Conservation (phyloP, 2,329 filamentous ascomycete genomes). For the Zarea fungicola region DNA sequence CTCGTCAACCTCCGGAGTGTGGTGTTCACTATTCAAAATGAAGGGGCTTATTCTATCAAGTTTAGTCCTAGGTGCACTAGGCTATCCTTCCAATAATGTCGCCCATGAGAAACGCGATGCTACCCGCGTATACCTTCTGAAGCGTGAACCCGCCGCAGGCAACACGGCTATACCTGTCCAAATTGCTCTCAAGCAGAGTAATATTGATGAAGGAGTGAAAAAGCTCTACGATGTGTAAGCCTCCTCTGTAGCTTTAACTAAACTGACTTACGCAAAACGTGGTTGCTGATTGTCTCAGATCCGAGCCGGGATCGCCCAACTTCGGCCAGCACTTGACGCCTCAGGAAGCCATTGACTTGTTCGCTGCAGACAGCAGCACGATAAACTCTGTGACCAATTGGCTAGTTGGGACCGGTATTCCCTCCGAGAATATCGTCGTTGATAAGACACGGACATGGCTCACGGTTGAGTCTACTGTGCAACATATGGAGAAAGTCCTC, state of each 20-base stretch:
- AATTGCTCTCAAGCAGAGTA: conserved; percentile 40
- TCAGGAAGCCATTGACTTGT: conserved; percentile 36
- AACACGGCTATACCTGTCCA: conserved; percentile 26
- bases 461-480: conserved; percentile 12
- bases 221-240: conserved; percentile 33
- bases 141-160: conserved; percentile 12
- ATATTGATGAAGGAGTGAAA: conserved; percentile 37
- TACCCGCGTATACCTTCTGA: conserved; percentile 7
- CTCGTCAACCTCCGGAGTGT: too few species aligned
- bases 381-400: conserved; percentile 46
- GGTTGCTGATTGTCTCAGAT: not conserved
- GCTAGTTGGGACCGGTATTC: conserved; percentile 47
- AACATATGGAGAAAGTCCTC: conserved; percentile 41
- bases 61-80: conserved; percentile 3
- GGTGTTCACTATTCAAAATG: too few species aligned
- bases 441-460: conserved; percentile 45
- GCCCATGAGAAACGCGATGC: conserved; percentile 15
- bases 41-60: conserved; percentile 6
- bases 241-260: not conserved
- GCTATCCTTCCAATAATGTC: conserved; percentile 12
- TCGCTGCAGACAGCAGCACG: conserved; percentile 36
- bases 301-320: conserved; percentile 37
- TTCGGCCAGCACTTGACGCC: conserved; percentile 44
- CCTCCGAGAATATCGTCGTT: conserved; percentile 39
- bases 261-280: not conserved